Percentiles rank a stretch among this genome's conserved stretches.
Conservation (phyloP, 306 rosid species). For the Medicago lupulina region DNA sequence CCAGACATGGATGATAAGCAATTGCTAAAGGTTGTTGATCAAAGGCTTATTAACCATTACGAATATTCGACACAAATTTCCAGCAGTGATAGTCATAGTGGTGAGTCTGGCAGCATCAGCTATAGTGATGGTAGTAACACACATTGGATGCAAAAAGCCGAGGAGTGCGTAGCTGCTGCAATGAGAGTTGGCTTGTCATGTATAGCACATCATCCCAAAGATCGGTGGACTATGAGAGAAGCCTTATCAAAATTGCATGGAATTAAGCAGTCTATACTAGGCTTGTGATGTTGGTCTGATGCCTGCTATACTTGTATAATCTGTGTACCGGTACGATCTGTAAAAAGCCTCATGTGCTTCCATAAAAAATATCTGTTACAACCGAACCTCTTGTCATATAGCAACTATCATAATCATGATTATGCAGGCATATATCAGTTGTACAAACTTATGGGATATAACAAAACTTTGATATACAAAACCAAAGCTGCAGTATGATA, state of each 20-base stretch:
- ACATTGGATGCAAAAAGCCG: slow-evolving; percentile 10
- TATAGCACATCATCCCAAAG: slow-evolving; percentile 41
- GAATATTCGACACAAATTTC: no score
- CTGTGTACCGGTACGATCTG: not conserved
- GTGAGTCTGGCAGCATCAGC: no score
- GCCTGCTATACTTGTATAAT: not conserved
- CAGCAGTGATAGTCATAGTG: no score
- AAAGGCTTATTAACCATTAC: slow-evolving; percentile 34
- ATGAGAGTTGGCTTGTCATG: slow-evolving; percentile 47
- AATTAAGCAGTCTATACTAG: slow-evolving; percentile 27
- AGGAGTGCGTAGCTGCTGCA: slow-evolving; percentile 30
- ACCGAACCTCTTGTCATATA: not conserved
- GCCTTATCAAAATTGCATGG: slow-evolving; percentile 38
- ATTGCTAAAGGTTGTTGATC: slow-evolving; percentile 31
- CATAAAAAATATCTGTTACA: not conserved
- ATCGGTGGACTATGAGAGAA: slow-evolving; percentile 47
- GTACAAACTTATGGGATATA: not conserved
- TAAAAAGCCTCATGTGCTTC: not conserved
- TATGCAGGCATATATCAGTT: not conserved
- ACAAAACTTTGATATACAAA: not conserved
- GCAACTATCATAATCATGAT: not conserved
- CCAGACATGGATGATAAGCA: slow-evolving; percentile 35
- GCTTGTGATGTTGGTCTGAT: not conserved
- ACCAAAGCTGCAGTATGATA: no score
- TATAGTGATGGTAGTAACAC: not conserved